phyloP scores from a whole-genome alignment of 108 stramenopile species.

The Fistulifera solaris region DNA sequence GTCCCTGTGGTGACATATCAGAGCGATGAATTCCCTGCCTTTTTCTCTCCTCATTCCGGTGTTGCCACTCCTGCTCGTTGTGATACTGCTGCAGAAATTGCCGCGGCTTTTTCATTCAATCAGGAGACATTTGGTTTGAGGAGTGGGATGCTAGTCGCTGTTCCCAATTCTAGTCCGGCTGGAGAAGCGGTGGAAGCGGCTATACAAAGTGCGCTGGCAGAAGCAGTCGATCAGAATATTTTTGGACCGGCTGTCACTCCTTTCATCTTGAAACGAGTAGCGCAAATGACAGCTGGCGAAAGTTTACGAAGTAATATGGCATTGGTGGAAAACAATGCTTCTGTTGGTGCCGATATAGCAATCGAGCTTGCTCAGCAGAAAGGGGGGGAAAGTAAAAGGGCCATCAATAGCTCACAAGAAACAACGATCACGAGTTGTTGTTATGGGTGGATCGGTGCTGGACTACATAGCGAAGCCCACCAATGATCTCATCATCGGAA shows the following conservation, averaged over 20 bases:
- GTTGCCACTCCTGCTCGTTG: conserved; percentile 53
- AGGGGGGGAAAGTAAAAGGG: neutral
- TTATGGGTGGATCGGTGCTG: conserved; percentile 78
- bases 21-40: conserved; percentile 91
- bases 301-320: conserved; percentile 85
- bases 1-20: conserved; percentile 79
- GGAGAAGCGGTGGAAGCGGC: conserved; percentile 76
- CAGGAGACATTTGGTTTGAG: conserved; percentile 36
- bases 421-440: conserved; percentile 37
- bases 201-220: conserved; percentile 69
- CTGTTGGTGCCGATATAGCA: conserved; percentile 87
- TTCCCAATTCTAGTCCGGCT: conserved; percentile 90
- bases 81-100: conserved; percentile 66
- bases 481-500: conserved; percentile 20
- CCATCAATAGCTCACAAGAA: neutral
- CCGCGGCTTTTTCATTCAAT: conserved; percentile 24
- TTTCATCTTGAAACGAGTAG: conserved; percentile 79
- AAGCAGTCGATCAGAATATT: conserved; percentile 56
- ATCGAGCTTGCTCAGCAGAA: conserved; percentile 38
- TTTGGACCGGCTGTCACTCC: conserved; percentile 89
- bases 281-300: conserved; percentile 66
- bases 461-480: conserved; percentile 63
- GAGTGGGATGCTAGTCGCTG: conserved; percentile 85
- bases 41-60: conserved; percentile 85
- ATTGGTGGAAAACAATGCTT: conserved; percentile 85